Evolutionary conservation across 768 basidiomycete species (phyloP).

Genomic region (Podaxis sp.): DNA sequence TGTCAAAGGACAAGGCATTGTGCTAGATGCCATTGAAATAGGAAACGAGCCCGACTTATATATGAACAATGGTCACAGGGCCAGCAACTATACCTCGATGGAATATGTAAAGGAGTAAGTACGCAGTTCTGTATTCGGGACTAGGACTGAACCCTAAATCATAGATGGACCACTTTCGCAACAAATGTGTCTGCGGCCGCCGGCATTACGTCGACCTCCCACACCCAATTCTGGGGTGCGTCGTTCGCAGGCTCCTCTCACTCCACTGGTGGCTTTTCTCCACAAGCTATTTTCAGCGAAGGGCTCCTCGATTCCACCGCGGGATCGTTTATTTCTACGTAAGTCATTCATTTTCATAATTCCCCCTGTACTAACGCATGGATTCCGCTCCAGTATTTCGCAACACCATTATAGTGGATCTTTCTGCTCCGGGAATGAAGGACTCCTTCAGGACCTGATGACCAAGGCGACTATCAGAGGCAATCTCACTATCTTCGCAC

Average conservation of each 20-base stretch:
- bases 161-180: constrained; percentile 55
- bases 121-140: neutral
- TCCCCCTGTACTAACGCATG: neutral
- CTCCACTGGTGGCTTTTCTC: constrained; percentile 50
- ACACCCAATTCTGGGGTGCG: constrained; percentile 45
- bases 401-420: constrained; percentile 61
- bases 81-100: constrained; percentile 34
- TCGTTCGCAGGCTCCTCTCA: constrained; percentile 52
- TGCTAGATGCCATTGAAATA: constrained; percentile 56
- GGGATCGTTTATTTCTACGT: constrained; percentile 55
- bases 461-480: constrained; percentile 54
- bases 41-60: constrained; percentile 66
- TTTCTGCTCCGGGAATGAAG: constrained; percentile 54
- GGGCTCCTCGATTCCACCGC: constrained; percentile 48
- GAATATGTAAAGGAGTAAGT: constrained; percentile 52
- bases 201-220: constrained; percentile 33
- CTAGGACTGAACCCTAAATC: neutral
- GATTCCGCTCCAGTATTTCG: constrained; percentile 42
- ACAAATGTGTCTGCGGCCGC: constrained; percentile 42
- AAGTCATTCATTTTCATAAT: constrained; percentile 18
- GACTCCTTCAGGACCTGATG: constrained; percentile 63
- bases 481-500: constrained; percentile 49
- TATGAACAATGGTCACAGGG: constrained; percentile 39
- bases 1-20: constrained; percentile 38
- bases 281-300: constrained; percentile 52